Conservation (phyloP, 2,329 filamentous ascomycete species). For the Exophiala sideris region DNA sequence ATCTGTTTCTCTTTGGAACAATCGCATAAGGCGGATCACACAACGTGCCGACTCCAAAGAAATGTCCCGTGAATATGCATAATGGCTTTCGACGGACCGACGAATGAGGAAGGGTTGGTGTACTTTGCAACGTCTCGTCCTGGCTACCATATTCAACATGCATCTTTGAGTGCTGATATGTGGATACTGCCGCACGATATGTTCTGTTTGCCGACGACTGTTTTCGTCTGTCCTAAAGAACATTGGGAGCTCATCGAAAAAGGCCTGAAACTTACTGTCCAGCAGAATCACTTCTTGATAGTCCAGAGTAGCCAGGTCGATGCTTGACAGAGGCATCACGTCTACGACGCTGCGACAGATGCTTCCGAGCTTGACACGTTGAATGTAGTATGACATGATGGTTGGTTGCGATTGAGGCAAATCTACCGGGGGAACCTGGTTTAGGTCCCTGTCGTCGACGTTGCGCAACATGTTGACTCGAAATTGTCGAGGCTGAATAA, state of each 20-base stretch:
- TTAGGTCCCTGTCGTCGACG: conserved; percentile 40
- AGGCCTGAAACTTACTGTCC: conserved; percentile 35
- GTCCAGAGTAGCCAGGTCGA: conserved; percentile 30
- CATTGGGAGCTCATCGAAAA: conserved; percentile 32
- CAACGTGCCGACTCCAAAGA: conserved; percentile 39
- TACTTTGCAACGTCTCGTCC: conserved; percentile 38
- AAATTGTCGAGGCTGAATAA: conserved; percentile 42
- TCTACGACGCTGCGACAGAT: conserved; percentile 43
- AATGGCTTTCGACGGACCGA: conserved; percentile 34
- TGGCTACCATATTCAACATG: conserved; percentile 35
- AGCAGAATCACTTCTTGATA: conserved; percentile 40
- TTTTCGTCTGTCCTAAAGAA: conserved; percentile 38
- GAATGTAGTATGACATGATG: conserved; percentile 44
- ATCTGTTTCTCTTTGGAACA: conserved; percentile 33
- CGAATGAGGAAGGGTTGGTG: conserved; percentile 41
- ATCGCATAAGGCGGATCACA: conserved; percentile 37
- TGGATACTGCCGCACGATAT: conserved; percentile 32
- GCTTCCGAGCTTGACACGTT: conserved; percentile 41
- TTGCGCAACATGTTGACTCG: conserved; percentile 42
- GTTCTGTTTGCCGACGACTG: conserved; percentile 29
- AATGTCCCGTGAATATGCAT: conserved; percentile 38
- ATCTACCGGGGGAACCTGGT: conserved; percentile 19
- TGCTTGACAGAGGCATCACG: conserved; percentile 29
- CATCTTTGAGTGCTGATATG: conserved; percentile 36
- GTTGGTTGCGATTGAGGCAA: conserved; percentile 39